These are phyloP conservation scores for Jatropha podagrica DNA, from an alignment of 441 rosid species.

Conservation along the genomic window DNA sequence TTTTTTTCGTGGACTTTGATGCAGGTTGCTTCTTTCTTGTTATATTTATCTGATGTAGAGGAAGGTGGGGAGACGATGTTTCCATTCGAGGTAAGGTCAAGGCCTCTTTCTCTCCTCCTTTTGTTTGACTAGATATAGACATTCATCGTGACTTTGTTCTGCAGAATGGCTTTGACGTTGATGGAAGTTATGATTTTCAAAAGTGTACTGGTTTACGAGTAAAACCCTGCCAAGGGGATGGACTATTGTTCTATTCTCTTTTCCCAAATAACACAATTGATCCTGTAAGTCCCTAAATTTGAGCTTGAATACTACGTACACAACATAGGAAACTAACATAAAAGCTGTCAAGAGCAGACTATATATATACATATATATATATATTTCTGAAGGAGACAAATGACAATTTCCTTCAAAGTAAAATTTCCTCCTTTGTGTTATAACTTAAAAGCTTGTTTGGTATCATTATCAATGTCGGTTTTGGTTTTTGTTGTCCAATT, in stretches of 20 bases:
- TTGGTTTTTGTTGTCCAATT: no score
- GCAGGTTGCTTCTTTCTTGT: constrained; percentile 59
- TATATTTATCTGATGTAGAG: constrained; percentile 63
- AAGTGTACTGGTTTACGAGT: constrained; percentile 56
- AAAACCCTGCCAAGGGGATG: constrained; percentile 66
- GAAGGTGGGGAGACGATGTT: constrained; percentile 75
- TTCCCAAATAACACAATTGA: constrained; percentile 64
- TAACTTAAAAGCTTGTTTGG: no score
- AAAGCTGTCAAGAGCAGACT: neutral
- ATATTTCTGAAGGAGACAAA: neutral
- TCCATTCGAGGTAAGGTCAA: constrained; percentile 54
- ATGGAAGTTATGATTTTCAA: constrained; percentile 43
- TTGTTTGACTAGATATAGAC: neutral
- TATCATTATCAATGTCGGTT: no score
- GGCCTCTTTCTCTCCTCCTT: neutral
- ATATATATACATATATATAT: no score
- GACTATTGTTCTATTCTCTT: constrained; percentile 57
- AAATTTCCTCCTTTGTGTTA: neutral
- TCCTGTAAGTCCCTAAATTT: constrained; percentile 30
- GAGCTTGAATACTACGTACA: neutral
- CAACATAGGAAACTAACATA: no score
- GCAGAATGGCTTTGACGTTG: constrained; percentile 39
- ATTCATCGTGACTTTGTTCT: constrained; percentile 11
- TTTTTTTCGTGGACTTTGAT: neutral
- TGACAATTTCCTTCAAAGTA: neutral